Percentiles rank a stretch among this genome's conserved stretches.
Evolutionary conservation across 1,139 yeast species (phyloP).

Genomic region (Lodderomyces pseudojiufengensis): DNA sequence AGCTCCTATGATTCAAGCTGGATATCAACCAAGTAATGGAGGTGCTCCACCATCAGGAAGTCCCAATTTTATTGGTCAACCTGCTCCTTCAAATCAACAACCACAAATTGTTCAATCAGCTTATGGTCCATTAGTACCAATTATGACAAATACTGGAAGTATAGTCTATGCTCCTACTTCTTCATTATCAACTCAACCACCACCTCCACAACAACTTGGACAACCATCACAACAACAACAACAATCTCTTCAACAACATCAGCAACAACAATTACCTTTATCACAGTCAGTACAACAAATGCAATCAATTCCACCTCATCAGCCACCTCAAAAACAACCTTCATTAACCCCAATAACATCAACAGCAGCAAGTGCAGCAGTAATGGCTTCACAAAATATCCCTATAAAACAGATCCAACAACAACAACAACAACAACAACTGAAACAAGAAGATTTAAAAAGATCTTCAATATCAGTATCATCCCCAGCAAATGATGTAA

Average conservation of each 20-base stretch:
- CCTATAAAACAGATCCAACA: slow-evolving; percentile 8
- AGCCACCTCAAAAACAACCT: slow-evolving; percentile 8
- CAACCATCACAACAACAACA: slow-evolving; percentile 5
- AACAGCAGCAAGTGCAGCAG: slow-evolving; percentile 14
- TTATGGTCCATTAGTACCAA: slow-evolving; percentile 34
- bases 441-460: slow-evolving; percentile 1
- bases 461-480: neutral
- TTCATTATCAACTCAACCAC: slow-evolving; percentile 6
- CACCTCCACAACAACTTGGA: slow-evolving; percentile 4
- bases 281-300: neutral
- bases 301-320: slow-evolving; percentile 1
- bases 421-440: slow-evolving; percentile 5
- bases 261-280: slow-evolving; percentile 4
- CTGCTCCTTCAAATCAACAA: slow-evolving; percentile 5
- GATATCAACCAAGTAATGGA: too few relatives aligned
- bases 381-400: slow-evolving; percentile 14
- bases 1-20: neutral
- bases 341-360: slow-evolving; percentile 14
- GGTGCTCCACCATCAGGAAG: too few relatives aligned
- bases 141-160: slow-evolving; percentile 25
- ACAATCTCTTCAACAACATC: slow-evolving; percentile 5
- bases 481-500: slow-evolving; percentile 4
- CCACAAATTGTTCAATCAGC: slow-evolving; percentile 25
- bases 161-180: slow-evolving; percentile 16
- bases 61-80: neutral